These are phyloP conservation scores for Pseudogymnoascus sp. DNA, from an alignment of 2,329 filamentous ascomycete genomes.

Conservation along the genomic window DNA sequence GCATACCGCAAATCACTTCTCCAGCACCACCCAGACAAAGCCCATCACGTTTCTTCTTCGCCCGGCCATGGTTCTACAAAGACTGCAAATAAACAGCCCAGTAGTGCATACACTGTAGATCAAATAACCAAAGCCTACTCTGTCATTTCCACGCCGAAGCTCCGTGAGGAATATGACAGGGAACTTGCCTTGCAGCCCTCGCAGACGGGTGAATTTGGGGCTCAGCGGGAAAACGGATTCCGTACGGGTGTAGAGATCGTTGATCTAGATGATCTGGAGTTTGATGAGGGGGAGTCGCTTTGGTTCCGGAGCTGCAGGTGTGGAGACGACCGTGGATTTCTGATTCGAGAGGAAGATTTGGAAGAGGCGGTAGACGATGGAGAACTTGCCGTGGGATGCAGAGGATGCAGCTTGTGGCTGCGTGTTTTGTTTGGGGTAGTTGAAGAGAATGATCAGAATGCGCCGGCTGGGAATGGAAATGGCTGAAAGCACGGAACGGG, in stretches of 20 bases:
- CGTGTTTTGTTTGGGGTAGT: constrained; percentile 55
- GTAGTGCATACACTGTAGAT: constrained; percentile 46
- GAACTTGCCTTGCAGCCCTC: constrained; percentile 32
- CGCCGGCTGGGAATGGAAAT: background rate
- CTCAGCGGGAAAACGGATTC: constrained; percentile 30
- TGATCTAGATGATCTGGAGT: constrained; percentile 57
- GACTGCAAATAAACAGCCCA: constrained; percentile 19
- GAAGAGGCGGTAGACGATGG: constrained; percentile 51
- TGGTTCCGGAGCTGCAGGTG: constrained; percentile 57
- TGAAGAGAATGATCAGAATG: constrained; percentile 24
- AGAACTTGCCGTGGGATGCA: constrained; percentile 56
- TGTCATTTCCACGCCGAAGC: constrained; percentile 43
- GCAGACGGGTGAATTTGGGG: constrained; percentile 18
- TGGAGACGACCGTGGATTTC: constrained; percentile 54
- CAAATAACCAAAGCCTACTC: constrained; percentile 55
- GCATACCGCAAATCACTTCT: constrained; percentile 60
- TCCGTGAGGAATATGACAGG: constrained; percentile 48
- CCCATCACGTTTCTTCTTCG: constrained; percentile 18
- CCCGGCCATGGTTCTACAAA: constrained; percentile 11
- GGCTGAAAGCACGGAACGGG: constrained; percentile 40
- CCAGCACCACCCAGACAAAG: constrained; percentile 58
- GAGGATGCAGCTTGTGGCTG: constrained; percentile 60
- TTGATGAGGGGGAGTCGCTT: constrained; percentile 39
- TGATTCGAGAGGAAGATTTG: constrained; percentile 51
- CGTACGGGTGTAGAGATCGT: constrained; percentile 55